Evolutionary conservation across 179 eudicot species (phyloP).

Genomic region (Dionaea muscipula): DNA sequence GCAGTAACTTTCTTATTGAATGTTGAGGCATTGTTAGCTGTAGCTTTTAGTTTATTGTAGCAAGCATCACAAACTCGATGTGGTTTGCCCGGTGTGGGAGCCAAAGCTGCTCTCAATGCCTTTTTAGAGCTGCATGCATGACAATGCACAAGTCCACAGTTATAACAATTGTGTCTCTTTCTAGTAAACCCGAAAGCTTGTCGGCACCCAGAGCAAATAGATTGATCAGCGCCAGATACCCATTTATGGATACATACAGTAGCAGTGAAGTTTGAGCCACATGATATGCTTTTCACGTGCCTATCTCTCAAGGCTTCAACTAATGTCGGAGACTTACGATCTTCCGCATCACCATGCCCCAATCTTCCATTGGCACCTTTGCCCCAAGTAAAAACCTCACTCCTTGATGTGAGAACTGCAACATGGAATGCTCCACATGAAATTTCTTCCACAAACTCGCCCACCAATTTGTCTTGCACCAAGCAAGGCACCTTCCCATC

Average conservation of each 20-base stretch:
- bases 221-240: constrained; percentile 82
- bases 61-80: constrained; percentile 87
- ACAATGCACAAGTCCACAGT: constrained; percentile 75
- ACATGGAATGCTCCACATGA: constrained; percentile 68
- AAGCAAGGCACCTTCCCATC: constrained; percentile 60
- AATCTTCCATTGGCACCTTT: constrained; percentile 70
- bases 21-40: constrained; percentile 19
- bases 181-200: constrained; percentile 83
- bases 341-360: constrained; percentile 76
- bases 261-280: constrained; percentile 71
- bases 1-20: constrained; percentile 24
- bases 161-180: constrained; percentile 70
- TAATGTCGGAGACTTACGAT: constrained; percentile 51
- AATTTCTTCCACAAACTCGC: constrained; percentile 77
- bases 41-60: constrained; percentile 47
- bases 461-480: constrained; percentile 66
- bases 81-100: constrained; percentile 80
- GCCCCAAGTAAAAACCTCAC: constrained; percentile 82
- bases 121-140: constrained; percentile 72
- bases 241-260: constrained; percentile 78
- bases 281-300: constrained; percentile 59
- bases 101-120: constrained; percentile 74
- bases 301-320: constrained; percentile 68
- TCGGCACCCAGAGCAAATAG: constrained; percentile 64
- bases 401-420: constrained; percentile 61